Conservation (phyloP, 257 asterid genomes). For the Solanum habrochaites region DNA sequence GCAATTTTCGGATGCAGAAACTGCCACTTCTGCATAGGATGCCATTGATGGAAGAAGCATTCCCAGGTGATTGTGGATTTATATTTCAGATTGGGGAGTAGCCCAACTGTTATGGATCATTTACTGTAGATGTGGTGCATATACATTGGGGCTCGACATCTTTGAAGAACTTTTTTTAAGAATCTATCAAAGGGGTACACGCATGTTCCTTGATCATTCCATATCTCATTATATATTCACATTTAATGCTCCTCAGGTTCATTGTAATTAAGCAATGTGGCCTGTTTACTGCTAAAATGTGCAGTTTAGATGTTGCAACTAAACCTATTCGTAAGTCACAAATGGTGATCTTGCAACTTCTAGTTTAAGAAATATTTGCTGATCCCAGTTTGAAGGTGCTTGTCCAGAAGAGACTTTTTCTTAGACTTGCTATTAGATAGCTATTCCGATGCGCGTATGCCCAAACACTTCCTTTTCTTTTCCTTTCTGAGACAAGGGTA, state of each 20-base stretch:
- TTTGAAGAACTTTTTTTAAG: constrained; percentile 44
- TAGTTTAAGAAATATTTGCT: background rate
- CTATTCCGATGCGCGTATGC: background rate
- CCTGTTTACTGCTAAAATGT: background rate
- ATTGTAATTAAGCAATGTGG: background rate
- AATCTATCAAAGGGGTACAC: constrained; percentile 47
- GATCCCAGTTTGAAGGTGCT: background rate
- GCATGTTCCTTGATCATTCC: constrained; percentile 55
- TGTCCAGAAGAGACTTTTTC: background rate
- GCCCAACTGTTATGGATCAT: constrained; percentile 35
- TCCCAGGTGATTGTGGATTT: constrained; percentile 85
- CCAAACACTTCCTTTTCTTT: background rate
- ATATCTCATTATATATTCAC: constrained; percentile 17
- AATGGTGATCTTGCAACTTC: background rate
- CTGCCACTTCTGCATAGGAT: constrained; percentile 85
- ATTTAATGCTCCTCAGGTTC: constrained; percentile 12
- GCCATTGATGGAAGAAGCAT: constrained; percentile 95
- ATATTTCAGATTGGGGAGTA: constrained; percentile 45
- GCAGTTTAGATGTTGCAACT: background rate
- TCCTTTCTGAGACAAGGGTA: background rate
- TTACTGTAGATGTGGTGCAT: constrained; percentile 33
- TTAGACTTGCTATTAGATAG: background rate
- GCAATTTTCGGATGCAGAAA: constrained; percentile 80
- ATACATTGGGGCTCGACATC: constrained; percentile 48
- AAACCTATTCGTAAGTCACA: background rate